Percentiles rank a stretch among this genome's conserved stretches.
Conservation (phyloP, 257 asterid genomes). For the Solanum infundibuliforme region DNA sequence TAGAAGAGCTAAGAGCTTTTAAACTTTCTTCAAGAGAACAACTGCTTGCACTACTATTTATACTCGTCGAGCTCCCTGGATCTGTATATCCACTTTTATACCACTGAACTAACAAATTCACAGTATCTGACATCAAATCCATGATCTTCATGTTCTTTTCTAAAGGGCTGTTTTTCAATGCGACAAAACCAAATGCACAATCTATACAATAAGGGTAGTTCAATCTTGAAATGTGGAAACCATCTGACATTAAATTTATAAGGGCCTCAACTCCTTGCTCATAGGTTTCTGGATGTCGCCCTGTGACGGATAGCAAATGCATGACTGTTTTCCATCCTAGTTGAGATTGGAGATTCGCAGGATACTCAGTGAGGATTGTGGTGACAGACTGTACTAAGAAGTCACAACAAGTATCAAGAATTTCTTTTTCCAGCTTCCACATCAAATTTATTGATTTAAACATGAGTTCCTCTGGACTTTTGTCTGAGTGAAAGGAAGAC, state of each 20-base stretch:
- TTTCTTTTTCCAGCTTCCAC: slow-evolving; percentile 85
- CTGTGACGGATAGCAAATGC: slow-evolving; percentile 70
- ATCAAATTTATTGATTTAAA: slow-evolving; percentile 71
- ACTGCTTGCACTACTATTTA: slow-evolving; percentile 30
- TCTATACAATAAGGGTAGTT: slow-evolving; percentile 69
- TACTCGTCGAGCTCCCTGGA: slow-evolving; percentile 42
- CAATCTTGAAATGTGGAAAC: slow-evolving; percentile 33
- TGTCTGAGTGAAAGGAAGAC: slow-evolving; percentile 34
- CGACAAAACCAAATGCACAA: slow-evolving; percentile 78
- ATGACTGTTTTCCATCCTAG: slow-evolving; percentile 76
- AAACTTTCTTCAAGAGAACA: slow-evolving; percentile 43
- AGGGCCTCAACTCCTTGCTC: slow-evolving; percentile 63
- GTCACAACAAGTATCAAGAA: slow-evolving; percentile 72
- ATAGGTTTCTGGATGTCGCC: slow-evolving; percentile 82
- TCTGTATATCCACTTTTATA: slow-evolving; percentile 57
- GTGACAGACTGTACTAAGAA: slow-evolving; percentile 42
- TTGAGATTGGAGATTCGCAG: slow-evolving; percentile 48
- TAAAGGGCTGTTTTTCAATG: slow-evolving; percentile 64
- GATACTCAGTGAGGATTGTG: slow-evolving; percentile 53
- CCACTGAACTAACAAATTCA: slow-evolving; percentile 71
- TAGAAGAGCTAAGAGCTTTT: slow-evolving; percentile 28
- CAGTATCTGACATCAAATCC: slow-evolving; percentile 67
- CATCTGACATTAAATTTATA: slow-evolving; percentile 46
- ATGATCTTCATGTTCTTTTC: slow-evolving; percentile 60
- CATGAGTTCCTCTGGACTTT: slow-evolving; percentile 57